These are phyloP conservation scores for Dryas octopetala DNA, from an alignment of 306 rosid genomes.

Conservation along the genomic window DNA sequence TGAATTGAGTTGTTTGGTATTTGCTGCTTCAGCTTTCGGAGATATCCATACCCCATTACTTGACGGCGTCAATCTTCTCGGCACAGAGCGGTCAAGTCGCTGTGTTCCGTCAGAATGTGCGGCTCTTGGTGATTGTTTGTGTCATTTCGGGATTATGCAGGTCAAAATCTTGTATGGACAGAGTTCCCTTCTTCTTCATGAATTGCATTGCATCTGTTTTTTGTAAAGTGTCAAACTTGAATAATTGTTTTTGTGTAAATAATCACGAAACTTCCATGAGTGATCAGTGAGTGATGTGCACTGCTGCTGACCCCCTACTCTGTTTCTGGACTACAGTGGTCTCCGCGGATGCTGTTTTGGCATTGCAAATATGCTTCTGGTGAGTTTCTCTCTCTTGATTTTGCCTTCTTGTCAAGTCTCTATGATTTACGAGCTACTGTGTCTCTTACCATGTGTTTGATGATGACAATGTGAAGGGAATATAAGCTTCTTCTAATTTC, in stretches of 20 bases:
- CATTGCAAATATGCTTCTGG: constrained; percentile 92
- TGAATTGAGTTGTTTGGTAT: background rate
- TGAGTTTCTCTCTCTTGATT: constrained; percentile 43
- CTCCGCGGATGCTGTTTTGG: constrained; percentile 89
- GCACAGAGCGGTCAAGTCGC: constrained; percentile 77
- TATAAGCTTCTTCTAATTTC: background rate
- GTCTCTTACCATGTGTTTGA: too few relatives aligned
- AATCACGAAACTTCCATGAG: background rate
- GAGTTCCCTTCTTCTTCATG: constrained; percentile 46
- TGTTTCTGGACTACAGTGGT: constrained; percentile 71
- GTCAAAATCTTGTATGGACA: constrained; percentile 99
- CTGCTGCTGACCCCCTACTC: constrained; percentile 32
- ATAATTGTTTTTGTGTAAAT: background rate
- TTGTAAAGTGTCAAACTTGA: background rate
- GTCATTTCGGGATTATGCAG: constrained; percentile 90
- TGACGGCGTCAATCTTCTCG: constrained; percentile 84
- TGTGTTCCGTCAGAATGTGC: constrained; percentile 76
- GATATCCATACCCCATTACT: constrained; percentile 81
- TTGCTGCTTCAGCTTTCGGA: constrained; percentile 67
- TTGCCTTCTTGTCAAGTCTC: background rate
- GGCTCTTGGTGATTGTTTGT: constrained; percentile 65
- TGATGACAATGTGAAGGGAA: background rate
- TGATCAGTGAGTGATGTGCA: background rate
- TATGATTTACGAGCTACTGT: too few relatives aligned
- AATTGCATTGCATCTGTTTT: background rate